Evolutionary conservation across 2,329 filamentous ascomycete genomes (phyloP), one percentile per base, ranked within the genome.

Genomic region (Diaporthe velutina): DNA sequence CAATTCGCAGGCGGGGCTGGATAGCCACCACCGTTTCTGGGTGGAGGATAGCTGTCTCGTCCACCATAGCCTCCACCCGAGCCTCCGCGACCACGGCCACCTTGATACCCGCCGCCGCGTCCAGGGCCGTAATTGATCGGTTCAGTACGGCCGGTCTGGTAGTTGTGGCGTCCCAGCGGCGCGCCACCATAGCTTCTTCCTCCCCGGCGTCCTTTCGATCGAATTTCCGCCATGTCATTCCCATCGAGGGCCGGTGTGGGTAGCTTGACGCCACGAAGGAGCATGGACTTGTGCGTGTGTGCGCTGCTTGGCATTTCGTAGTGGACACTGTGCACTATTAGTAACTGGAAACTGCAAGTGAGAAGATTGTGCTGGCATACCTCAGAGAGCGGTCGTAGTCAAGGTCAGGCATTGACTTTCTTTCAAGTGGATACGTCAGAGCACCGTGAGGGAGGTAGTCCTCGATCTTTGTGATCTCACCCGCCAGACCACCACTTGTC

Each of bases 221-320:
- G 91, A 57, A 96, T 90, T 10, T 90, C 88, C 77, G 96, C 93
- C 71, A 96, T 91, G 80, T 98, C 96, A 74, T 90, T 90, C 45
- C 90, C 89, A 74, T 94, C 93, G 1, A 99, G 90, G 13, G 91
- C 93, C 2, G 94, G 91, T 2, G 89, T 85, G 6, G 94, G 91
- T 73, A 96, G 88, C 79, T 93, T 92, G 52, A 96, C 92, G 17
- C 97, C 97, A 3, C 95, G 93, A 48, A 99, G 88, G 19, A 99
- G 89, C 94, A 98, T 97, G 8, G 96, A 98, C 82, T 98, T 98
- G 85, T 99, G 97, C 6, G 91, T 86, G 79, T 94, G 90, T 13
- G 87, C 88, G 25, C 91, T 91, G 54, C 89, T 87, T 0, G 96
- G 96, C 84, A 98, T 93, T 58, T 95, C 91, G 81, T 97, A 99